phyloP scores from a whole-genome alignment of 2,329 filamentous ascomycete species.

The Septoria linicola region DNA sequence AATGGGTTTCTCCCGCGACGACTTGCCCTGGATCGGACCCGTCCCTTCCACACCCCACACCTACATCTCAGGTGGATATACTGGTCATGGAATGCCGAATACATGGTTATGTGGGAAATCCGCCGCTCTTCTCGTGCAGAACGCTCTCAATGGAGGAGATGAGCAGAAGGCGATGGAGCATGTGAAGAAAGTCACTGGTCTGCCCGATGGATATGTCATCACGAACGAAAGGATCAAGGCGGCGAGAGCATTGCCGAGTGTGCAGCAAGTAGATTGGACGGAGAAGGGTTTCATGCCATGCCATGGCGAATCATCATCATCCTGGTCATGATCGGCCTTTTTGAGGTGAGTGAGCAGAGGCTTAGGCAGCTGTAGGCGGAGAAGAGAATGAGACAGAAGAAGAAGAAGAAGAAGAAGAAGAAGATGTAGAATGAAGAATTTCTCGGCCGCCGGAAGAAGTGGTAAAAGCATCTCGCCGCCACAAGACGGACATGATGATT shows the following conservation, averaged over 20 bases:
- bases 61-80: constrained; percentile 45
- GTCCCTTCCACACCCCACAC: constrained; percentile 52
- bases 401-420: too few relatives aligned
- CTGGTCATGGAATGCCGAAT: constrained; percentile 71
- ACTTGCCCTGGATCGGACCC: constrained; percentile 67
- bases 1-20: constrained; percentile 72
- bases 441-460: too few relatives aligned
- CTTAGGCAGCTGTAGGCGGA: too few relatives aligned
- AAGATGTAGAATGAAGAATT: too few relatives aligned
- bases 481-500: too few relatives aligned
- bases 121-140: constrained; percentile 59
- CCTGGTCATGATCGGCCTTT: too few relatives aligned
- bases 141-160: constrained; percentile 30
- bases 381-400: too few relatives aligned
- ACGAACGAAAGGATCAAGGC: constrained; percentile 30
- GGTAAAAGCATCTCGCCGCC: too few relatives aligned
- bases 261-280: constrained; percentile 32
- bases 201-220: constrained; percentile 35
- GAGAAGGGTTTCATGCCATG: constrained; percentile 21
- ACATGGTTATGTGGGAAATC: constrained; percentile 66
- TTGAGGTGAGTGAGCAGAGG: too few relatives aligned
- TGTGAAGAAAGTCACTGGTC: constrained; percentile 23
- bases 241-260: constrained; percentile 28
- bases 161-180: constrained; percentile 18
- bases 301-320: neutral